Conservation (phyloP, 176 grass and related monocot genomes). For the Luzula sylvatica region DNA sequence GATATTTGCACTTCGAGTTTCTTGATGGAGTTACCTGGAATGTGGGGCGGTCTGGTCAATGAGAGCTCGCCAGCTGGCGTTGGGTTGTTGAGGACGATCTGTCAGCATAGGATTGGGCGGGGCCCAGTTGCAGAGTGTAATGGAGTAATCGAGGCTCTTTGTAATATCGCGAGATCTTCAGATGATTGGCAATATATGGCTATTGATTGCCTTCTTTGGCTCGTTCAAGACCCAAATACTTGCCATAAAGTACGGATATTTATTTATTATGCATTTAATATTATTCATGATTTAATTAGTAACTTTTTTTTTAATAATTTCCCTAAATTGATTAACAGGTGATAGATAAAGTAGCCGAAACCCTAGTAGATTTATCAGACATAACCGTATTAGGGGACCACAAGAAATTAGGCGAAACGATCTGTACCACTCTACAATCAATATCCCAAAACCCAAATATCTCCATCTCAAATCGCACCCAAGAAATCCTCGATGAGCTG, state of each 20-base stretch:
- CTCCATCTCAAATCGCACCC: slow-evolving; percentile 34
- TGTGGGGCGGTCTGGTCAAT: slow-evolving; percentile 99
- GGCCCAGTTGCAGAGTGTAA: slow-evolving; percentile 64
- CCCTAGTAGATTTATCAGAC: slow-evolving; percentile 73
- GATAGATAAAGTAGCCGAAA: slow-evolving; percentile 77
- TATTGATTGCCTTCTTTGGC: slow-evolving; percentile 94
- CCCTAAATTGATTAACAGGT: slow-evolving; percentile 31
- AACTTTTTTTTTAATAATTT: too few species aligned
- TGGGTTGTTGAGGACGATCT: slow-evolving; percentile 88
- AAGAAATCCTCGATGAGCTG: slow-evolving; percentile 80
- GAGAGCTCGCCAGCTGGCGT: slow-evolving; percentile 95
- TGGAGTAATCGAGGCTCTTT: slow-evolving; percentile 67
- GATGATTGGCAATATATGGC: slow-evolving; percentile 99
- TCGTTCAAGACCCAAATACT: slow-evolving; percentile 76
- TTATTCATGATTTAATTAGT: too few species aligned
- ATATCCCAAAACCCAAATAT: slow-evolving; percentile 38
- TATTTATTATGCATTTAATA: background rate
- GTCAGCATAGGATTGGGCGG: slow-evolving; percentile 78
- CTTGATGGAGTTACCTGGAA: slow-evolving; percentile 79
- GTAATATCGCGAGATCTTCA: slow-evolving; percentile 93
- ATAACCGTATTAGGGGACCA: slow-evolving; percentile 61
- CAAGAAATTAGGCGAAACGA: slow-evolving; percentile 74
- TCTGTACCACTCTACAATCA: slow-evolving; percentile 65
- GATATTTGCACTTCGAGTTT: slow-evolving; percentile 89
- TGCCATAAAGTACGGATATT: slow-evolving; percentile 69